A percentile compares a stretch with the other conserved stretches of the same genome.
Evolutionary conservation across 495 filamentous ascomycete species (phyloP).

Genomic region (Amphirosellinia nigrospora): DNA sequence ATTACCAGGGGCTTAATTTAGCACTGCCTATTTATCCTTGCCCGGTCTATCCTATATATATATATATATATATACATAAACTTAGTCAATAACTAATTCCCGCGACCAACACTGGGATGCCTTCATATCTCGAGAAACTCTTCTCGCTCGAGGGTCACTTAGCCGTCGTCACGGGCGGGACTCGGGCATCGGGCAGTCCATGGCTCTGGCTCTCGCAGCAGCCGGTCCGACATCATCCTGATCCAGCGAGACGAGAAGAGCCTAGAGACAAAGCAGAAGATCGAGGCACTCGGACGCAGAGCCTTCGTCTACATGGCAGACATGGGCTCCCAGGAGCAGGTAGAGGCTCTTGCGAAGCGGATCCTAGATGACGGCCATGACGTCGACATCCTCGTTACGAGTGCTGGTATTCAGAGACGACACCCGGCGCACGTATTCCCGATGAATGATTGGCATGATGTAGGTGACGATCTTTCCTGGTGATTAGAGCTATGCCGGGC

Average conservation of each 20-base stretch:
- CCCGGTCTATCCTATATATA: no score
- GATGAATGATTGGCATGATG: slow-evolving; percentile 30
- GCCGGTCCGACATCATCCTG: slow-evolving; percentile 26
- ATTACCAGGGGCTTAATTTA: not conserved
- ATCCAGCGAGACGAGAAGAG: slow-evolving; percentile 27
- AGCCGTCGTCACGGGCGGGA: slow-evolving; percentile 72
- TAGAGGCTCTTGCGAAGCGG: slow-evolving; percentile 38
- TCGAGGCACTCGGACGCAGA: slow-evolving; percentile 25
- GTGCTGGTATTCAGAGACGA: slow-evolving; percentile 26
- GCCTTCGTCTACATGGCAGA: slow-evolving; percentile 26
- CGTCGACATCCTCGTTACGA: slow-evolving; percentile 30
- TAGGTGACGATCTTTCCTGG: not conserved
- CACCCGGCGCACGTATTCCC: slow-evolving; percentile 27
- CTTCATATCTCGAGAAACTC: slow-evolving; percentile 60
- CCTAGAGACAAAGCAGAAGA: slow-evolving; percentile 23
- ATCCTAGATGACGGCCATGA: slow-evolving; percentile 37
- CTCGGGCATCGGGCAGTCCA: slow-evolving; percentile 68
- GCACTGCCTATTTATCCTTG: not conserved
- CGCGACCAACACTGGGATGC: not conserved
- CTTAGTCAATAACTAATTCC: not conserved
- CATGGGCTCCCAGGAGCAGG: slow-evolving; percentile 26
- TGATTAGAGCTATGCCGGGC: not conserved
- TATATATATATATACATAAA: no score
- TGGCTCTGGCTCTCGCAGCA: slow-evolving; percentile 57
- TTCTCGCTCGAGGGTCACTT: slow-evolving; percentile 75